Evolutionary conservation across 495 filamentous ascomycete genomes (phyloP).

Genomic region (Immersiella caudata): DNA sequence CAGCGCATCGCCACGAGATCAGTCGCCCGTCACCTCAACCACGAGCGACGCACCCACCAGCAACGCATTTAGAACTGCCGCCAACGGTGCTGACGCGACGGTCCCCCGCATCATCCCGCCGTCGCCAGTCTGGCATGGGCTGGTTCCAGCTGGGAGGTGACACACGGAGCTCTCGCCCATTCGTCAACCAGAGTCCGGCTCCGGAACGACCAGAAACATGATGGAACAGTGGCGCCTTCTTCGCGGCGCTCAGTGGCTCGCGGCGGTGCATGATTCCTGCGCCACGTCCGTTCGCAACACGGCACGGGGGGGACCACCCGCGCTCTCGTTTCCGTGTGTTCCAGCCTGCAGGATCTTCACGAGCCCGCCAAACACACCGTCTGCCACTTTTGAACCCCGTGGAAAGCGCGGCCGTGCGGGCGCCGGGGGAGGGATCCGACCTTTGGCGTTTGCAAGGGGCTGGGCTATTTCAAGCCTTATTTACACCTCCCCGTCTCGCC

Average conservation of each 20-base stretch:
- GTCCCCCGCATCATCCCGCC: background rate
- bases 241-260: slow-evolving; percentile 11
- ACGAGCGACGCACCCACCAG: background rate
- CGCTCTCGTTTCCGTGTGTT: slow-evolving; percentile 4
- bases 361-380: background rate
- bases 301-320: slow-evolving; percentile 15
- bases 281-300: slow-evolving; percentile 22
- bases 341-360: slow-evolving; percentile 1
- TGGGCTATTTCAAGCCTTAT: slow-evolving; percentile 19
- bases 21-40: background rate
- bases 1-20: background rate
- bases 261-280: slow-evolving; percentile 11
- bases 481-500: background rate
- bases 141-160: background rate
- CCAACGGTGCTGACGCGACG: background rate
- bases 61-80: background rate
- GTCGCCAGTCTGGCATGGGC: background rate
- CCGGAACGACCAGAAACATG: slow-evolving; percentile 6
- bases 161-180: slow-evolving; percentile 1
- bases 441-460: slow-evolving; percentile 2
- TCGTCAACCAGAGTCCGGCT: slow-evolving; percentile 12
- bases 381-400: background rate
- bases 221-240: slow-evolving; percentile 21
- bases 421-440: background rate
- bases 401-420: slow-evolving; percentile 7